phyloP scores from a whole-genome alignment of 2,329 filamentous ascomycete genomes.

The Fusarium sp. region DNA sequence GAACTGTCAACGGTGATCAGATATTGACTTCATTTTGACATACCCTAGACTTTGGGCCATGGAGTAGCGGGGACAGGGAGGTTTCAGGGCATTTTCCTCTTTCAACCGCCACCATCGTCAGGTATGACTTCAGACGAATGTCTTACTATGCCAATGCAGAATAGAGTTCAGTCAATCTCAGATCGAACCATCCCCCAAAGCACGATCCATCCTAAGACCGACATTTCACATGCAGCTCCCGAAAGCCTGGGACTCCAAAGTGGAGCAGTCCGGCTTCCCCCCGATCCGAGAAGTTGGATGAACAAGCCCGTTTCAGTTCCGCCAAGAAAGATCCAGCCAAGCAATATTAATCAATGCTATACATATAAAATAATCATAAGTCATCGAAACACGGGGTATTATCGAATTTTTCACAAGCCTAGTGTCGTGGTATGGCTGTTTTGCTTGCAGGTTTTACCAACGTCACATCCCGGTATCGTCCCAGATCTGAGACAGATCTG shows the following conservation, averaged over 20 bases:
- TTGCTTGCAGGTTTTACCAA: constrained; percentile 27
- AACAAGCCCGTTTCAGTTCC: constrained; percentile 3
- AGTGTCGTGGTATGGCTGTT: not conserved
- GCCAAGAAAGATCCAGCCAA: not conserved
- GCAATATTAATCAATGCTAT: constrained; percentile 7
- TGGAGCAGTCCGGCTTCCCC: not conserved
- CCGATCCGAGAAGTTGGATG: not conserved
- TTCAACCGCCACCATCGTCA: not conserved
- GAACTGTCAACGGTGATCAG: not conserved
- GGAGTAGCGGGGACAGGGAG: not conserved
- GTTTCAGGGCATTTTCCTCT: not conserved
- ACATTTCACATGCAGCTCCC: not conserved
- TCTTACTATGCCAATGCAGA: not conserved
- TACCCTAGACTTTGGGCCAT: not conserved
- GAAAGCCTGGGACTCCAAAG: not conserved
- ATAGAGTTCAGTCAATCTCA: not conserved
- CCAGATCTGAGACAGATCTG: constrained; percentile 22
- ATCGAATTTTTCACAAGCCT: not conserved
- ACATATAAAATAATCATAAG: not conserved
- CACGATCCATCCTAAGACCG: not conserved
- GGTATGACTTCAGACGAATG: not conserved
- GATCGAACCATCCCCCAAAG: not conserved
- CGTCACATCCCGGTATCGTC: constrained; percentile 23
- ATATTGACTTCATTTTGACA: not conserved
- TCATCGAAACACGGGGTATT: not conserved